These are phyloP conservation scores for Colletotrichum godetiae DNA, from an alignment of 2,329 filamentous ascomycete genomes.

Conservation along the genomic window DNA sequence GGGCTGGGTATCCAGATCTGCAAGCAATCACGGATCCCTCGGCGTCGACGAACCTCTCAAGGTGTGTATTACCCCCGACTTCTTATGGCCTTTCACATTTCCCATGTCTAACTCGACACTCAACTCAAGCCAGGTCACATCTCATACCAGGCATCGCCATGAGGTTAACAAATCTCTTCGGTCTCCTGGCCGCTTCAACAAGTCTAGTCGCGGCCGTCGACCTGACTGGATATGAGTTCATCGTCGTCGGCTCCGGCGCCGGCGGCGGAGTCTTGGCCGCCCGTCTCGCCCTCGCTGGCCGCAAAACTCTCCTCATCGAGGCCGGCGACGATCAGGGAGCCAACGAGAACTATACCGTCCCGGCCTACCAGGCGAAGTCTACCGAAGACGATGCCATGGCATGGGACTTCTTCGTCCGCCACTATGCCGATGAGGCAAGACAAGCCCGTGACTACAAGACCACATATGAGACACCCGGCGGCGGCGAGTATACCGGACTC, in stretches of 20 bases:
- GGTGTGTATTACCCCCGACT: neutral
- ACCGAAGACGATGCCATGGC: conserved; percentile 66
- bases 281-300: conserved; percentile 68
- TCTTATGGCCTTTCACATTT: too few relatives aligned
- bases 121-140: neutral
- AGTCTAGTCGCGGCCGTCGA: conserved; percentile 39
- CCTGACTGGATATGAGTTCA: conserved; percentile 64
- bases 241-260: conserved; percentile 70
- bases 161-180: conserved; percentile 28
- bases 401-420: conserved; percentile 74
- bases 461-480: conserved; percentile 63
- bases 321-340: conserved; percentile 67
- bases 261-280: conserved; percentile 69
- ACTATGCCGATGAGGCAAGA: conserved; percentile 65
- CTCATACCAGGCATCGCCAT: neutral
- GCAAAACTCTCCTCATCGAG: conserved; percentile 70
- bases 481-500: conserved; percentile 63
- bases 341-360: conserved; percentile 62
- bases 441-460: conserved; percentile 69
- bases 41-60: neutral
- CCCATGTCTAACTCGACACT: too few relatives aligned
- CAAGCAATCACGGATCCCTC: neutral
- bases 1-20: neutral
- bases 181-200: conserved; percentile 38
- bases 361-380: conserved; percentile 62